Base-by-base conservation (phyloP, 2,329 filamentous ascomycete species). In the Ophiostoma australiae region DNA sequence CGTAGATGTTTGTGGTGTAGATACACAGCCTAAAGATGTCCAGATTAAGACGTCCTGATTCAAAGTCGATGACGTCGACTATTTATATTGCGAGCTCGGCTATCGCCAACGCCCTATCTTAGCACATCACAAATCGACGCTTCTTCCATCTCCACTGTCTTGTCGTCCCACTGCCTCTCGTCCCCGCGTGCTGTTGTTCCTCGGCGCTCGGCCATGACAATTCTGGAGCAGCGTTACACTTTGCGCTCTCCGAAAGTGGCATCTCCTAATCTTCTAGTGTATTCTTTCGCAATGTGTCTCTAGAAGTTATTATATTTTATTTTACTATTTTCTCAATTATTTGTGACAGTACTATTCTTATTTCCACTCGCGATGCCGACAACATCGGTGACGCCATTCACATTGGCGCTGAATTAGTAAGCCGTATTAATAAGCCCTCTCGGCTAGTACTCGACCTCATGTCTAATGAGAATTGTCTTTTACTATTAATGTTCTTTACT, bases 181-280 rank as follows among this genome's bases (percentile, higher is more conserved):
- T 20, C 41, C 41, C 41, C 41, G 41, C 41, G 52, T 55, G n/a
- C 6, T 55, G 52, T 58, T 58, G 52, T 23, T 27, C 52, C 52
- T 23, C 52, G 52, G 52, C 23, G 23, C n/a, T 27, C 23, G 52
- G 52, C n/a, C 52, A 58, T 58, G 52, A 27, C 23, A 27, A 58
- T 58, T 27, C 52, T 27, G n/a, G 52, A 27, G 52, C 52, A 58
- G 52, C 52, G 52, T 58, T 58, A n/a, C 44, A 48, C n/a, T 58
- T 23, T 48, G 44, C 4, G 17, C 20, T 48, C 44, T 48, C 15
- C 41, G 41, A 48, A 48, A n/a, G 44, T 48, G 44, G 44, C 44
- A 6, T 20, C 44, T 48, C 20, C 17, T 48, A 58, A 8, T 58
- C 44, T 48, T 48, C 17, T 48, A 58, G n/a, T 58, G n/a, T 58